Conservation (phyloP, 306 rosid species). For the Aeschynomene evenia region DNA sequence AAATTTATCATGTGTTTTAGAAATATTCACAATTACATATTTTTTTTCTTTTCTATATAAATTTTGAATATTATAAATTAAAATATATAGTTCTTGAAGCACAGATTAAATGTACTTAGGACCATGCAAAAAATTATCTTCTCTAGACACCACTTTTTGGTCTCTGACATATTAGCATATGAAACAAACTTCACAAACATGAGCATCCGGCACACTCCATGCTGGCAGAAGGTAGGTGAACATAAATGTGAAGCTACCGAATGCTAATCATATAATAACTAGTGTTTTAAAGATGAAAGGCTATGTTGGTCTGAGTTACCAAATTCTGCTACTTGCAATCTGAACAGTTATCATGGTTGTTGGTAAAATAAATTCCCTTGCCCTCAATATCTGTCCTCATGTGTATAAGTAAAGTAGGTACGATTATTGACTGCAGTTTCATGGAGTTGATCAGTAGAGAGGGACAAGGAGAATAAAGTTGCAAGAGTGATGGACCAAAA, state of each 20-base stretch:
- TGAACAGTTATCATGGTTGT: not conserved
- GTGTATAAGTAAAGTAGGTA: not conserved
- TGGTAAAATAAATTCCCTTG: not conserved
- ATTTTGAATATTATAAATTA: too few relatives aligned
- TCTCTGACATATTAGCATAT: not conserved
- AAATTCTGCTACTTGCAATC: not conserved
- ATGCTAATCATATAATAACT: not conserved
- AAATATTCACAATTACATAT: too few relatives aligned
- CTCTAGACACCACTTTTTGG: not conserved
- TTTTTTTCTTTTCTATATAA: too few relatives aligned
- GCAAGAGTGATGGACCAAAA: not conserved
- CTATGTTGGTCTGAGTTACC: not conserved
- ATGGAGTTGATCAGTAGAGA: not conserved
- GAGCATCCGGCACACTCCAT: too few relatives aligned
- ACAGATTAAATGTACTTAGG: too few relatives aligned
- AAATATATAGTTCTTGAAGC: too few relatives aligned
- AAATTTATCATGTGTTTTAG: too few relatives aligned
- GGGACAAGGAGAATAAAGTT: not conserved
- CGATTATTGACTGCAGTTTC: not conserved
- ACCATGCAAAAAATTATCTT: too few relatives aligned
- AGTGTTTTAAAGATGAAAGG: not conserved
- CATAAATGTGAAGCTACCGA: not conserved
- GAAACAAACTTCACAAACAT: not conserved
- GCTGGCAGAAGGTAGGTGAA: not conserved
- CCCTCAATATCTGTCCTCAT: not conserved